These are phyloP conservation scores for Backusella circina DNA, from an alignment of 192 early-diverging fungal genomes.

Conservation along the genomic window DNA sequence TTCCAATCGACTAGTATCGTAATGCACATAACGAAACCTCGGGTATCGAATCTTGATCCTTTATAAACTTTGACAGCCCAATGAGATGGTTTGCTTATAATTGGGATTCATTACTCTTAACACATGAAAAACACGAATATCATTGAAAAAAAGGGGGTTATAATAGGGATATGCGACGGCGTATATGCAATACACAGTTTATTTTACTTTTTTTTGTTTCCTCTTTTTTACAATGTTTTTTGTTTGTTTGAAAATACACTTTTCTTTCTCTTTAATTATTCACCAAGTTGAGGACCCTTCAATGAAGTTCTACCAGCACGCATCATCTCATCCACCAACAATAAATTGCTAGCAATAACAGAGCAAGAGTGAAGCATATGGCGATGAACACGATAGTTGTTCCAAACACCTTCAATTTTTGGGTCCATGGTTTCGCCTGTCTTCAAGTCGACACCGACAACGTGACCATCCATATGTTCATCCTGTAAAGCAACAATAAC, in stretches of 20 bases:
- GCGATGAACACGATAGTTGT: slow-evolving; percentile 96
- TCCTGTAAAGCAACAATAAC: slow-evolving; percentile 92
- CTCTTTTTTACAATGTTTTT: background rate
- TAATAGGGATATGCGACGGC: background rate
- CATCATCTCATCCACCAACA: slow-evolving; percentile 99
- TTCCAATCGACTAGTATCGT: too few species aligned
- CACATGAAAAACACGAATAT: background rate
- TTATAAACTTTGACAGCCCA: background rate
- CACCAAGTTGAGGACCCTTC: slow-evolving; percentile 33
- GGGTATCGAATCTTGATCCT: background rate
- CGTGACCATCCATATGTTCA: slow-evolving; percentile 86
- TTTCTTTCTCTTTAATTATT: background rate
- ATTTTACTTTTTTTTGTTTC: background rate
- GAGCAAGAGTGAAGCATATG: slow-evolving; percentile 96
- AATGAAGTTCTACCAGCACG: slow-evolving; percentile 49
- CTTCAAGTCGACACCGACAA: slow-evolving; percentile 90
- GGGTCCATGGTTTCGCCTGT: slow-evolving; percentile 95
- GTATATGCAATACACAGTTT: background rate
- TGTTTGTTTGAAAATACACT: background rate
- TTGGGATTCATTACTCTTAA: background rate
- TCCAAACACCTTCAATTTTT: slow-evolving; percentile 90
- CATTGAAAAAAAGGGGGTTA: background rate
- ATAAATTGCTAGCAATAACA: slow-evolving; percentile 97
- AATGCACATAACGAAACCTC: background rate
- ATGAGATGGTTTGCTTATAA: background rate